Base-by-base conservation (phyloP, 768 basidiomycete species). In the Piloderma croceum region DNA sequence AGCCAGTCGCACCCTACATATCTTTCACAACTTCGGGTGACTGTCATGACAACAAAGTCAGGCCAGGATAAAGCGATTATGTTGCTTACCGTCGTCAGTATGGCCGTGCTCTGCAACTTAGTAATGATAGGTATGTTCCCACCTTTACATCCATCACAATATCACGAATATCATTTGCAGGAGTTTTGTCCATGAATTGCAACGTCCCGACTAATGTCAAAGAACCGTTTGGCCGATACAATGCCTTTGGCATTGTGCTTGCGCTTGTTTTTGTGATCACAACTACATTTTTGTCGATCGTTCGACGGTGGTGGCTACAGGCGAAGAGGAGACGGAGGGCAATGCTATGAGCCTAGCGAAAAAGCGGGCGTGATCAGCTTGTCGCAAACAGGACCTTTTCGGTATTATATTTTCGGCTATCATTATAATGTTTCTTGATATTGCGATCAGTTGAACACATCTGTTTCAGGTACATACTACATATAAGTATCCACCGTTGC, bases 1-100 rank as follows among this genome's bases (percentile, higher is more conserved):
- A 81, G 83, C 47, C 83, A 93, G 49, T 85, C 86, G 13, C 89
- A 93, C 51, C 90, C 90, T 1, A 81, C 81, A 2, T 93, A 93
- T 58, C 66, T 93, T 5, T 76, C 82, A 10, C 81, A 90, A 40
- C 73, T 97, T 5, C 74, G 81, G 6, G 63, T 82, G 1, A 71
- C 73, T 12, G 74, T 79, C 24, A 70, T 74, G 5, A 65, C 68
- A 24, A 73, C 79, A 2, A 81, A 82, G 57, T 67, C 70, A 6
- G 76, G 74, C 5, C 76, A 74, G 4, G 86, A 87, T 57, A 76
- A 73, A 48, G 74, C 79, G 11, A 61, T 91, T 17, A 53, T 93
- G 11, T 68, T 70, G 34, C 68, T 94, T 4, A 79, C 82, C 1
- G 54, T 73, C n/a, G 71, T 90, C 40, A 76, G 70, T 49, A 69